These are phyloP conservation scores for Pleurotus giganteus DNA, from an alignment of 768 basidiomycete species.

Conservation along the genomic window DNA sequence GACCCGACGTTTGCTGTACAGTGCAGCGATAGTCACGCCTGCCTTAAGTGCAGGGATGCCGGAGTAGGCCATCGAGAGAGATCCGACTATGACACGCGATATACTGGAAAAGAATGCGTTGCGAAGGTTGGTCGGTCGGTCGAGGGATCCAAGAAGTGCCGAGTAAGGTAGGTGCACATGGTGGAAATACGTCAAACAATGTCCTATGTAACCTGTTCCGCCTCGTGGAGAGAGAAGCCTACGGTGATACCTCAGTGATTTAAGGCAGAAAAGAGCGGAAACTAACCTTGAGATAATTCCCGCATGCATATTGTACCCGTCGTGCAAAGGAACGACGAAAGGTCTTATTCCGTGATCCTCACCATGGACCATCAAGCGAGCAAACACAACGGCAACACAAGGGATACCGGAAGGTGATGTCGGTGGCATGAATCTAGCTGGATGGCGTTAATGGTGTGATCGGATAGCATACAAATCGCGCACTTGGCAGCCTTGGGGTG, in stretches of 20 bases:
- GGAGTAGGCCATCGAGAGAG: conserved; percentile 24
- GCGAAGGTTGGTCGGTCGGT: conserved; percentile 11
- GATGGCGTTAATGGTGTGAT: background rate
- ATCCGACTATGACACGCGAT: conserved; percentile 30
- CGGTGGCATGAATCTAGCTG: conserved; percentile 41
- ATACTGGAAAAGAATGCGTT: conserved; percentile 24
- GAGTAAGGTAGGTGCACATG: conserved; percentile 20
- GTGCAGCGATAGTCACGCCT: conserved; percentile 22
- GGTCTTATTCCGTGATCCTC: conserved; percentile 33
- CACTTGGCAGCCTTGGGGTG: conserved; percentile 35
- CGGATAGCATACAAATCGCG: conserved; percentile 1
- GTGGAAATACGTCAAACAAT: background rate
- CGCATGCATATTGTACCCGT: conserved; percentile 33
- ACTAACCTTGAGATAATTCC: conserved; percentile 30
- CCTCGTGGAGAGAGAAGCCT: conserved; percentile 23
- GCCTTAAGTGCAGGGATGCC: conserved; percentile 23
- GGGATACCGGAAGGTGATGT: conserved; percentile 34
- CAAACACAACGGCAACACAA: conserved; percentile 38
- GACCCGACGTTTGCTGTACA: conserved; percentile 29
- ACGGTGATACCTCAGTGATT: background rate
- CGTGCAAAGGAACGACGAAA: conserved; percentile 38
- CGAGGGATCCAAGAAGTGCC: conserved; percentile 29
- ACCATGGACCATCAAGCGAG: conserved; percentile 31
- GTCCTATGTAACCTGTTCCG: conserved; percentile 13
- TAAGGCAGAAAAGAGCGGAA: background rate